phyloP scores from a whole-genome alignment of 2,329 filamentous ascomycete species.

The Fusarium devonianum region DNA sequence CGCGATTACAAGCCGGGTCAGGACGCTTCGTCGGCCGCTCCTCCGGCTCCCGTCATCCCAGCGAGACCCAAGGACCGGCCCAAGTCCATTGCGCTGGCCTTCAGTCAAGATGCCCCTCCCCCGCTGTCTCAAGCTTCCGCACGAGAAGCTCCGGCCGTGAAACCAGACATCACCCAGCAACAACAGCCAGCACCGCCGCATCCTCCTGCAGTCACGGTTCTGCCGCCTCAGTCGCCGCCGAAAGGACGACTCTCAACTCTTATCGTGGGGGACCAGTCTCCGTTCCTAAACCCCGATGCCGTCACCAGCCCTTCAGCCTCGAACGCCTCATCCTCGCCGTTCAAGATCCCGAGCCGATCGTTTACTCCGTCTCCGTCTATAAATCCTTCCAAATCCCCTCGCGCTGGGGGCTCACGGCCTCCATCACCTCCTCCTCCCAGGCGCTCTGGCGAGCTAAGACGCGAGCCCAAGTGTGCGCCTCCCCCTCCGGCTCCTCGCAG shows the following conservation, averaged over 20 bases:
- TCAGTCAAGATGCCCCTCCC: conserved; percentile 37
- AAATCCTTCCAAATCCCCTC: conserved; percentile 53
- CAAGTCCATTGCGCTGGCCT: conserved; percentile 35
- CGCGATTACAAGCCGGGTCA: conserved; percentile 51
- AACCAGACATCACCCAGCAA: conserved; percentile 35
- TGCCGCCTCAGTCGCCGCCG: conserved; percentile 74
- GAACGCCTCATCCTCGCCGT: conserved; percentile 53
- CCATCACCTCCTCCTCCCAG: conserved; percentile 70
- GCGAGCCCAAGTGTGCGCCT: conserved; percentile 55
- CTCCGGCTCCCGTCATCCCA: conserved; percentile 45
- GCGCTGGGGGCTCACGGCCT: conserved; percentile 56
- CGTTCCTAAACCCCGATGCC: conserved; percentile 58
- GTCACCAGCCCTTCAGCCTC: conserved; percentile 51
- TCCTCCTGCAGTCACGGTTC: conserved; percentile 72
- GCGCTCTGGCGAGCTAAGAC: conserved; percentile 65
- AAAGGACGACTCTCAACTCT: conserved; percentile 53
- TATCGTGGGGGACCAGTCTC: conserved; percentile 51
- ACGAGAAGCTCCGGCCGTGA: conserved; percentile 36
- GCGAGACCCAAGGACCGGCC: conserved; percentile 41
- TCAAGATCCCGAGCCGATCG: conserved; percentile 63
- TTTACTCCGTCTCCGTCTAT: conserved; percentile 58
- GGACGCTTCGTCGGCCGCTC: conserved; percentile 44
- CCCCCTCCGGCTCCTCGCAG: conserved; percentile 83
- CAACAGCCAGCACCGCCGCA: conserved; percentile 38
- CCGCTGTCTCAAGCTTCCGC: conserved; percentile 38